Evolutionary conservation across 176 grass and related monocot genomes (phyloP), one percentile per base, ranked within the genome.

Genomic region (Leersia perrieri): DNA sequence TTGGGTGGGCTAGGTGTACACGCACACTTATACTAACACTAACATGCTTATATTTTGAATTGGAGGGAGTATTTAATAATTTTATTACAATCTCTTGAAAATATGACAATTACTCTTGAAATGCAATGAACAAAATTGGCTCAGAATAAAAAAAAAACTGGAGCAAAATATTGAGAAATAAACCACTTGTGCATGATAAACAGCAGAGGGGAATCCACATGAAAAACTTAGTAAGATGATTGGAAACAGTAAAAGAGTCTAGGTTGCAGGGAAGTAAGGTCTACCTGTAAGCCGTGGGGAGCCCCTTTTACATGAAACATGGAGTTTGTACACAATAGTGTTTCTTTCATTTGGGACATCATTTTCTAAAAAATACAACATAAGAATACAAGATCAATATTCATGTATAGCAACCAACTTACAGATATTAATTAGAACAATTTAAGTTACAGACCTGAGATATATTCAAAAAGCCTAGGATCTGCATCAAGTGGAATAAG

Each of bases 401-500:
- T 33, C n/a, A 38, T 78, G 67, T 60, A 67, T 65, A 36, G 20
- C 35, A 38, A 71, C 74, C 14, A 2, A 69, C 61, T 72, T 73
- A 73, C 68, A 2, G 25, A 81, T 55, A 25, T 68, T 45, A 81
- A 44, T 42, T 70, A 44, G 41, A 85, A 16, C 18, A 72, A n/a
- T 28, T 79, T 40, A 66, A 45, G 67, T 18, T 62, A 70, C 55
- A 33, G 45, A 95, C 95, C 90, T 73, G 86, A 93, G n/a, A 93
- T 75, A 79, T 93, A 95, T 51, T 95, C 90, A 89, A 98, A 98
- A 64, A 89, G 86, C 62, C 88, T 92, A 60, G 92, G 95, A 78
- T 98, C 95, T 22, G 86, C 95, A 93, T 88, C 63, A 74, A 98
- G 81, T 75, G 95, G 95, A 80, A 98, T 91, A 81, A 98, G 92